These are phyloP conservation scores for Geranium incanum DNA, from an alignment of 441 rosid genomes.

Conservation along the genomic window DNA sequence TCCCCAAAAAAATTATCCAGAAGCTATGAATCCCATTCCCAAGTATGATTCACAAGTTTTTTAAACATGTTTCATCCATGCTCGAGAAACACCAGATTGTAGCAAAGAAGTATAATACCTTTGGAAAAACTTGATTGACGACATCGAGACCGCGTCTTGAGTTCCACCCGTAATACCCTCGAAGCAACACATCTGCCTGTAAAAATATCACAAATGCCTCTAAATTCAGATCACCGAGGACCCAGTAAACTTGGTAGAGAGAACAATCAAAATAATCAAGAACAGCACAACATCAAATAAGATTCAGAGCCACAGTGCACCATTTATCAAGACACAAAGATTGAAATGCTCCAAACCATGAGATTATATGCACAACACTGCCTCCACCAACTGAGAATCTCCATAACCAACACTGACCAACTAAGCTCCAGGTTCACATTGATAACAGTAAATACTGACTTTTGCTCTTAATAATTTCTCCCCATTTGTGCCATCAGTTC, in stretches of 20 bases:
- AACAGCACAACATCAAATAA: background rate
- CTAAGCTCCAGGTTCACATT: background rate
- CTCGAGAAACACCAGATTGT: background rate
- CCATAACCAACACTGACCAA: background rate
- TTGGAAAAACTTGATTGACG: constrained; percentile 71
- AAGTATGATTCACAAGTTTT: background rate
- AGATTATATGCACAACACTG: background rate
- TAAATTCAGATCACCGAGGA: background rate
- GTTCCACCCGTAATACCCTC: constrained; percentile 93
- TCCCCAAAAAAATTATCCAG: background rate
- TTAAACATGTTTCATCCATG: background rate
- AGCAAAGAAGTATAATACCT: constrained; percentile 34
- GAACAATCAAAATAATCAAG: background rate
- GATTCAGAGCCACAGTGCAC: background rate
- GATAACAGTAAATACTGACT: background rate
- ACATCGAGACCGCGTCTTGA: constrained; percentile 69
- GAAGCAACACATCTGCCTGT: constrained; percentile 73
- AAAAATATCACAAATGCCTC: background rate
- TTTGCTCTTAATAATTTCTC: background rate
- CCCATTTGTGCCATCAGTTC: background rate
- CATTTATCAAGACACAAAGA: background rate
- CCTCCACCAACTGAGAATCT: background rate
- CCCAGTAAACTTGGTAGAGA: background rate
- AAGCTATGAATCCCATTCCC: background rate
- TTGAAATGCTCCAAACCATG: background rate